Evolutionary conservation across 78 protist species (phyloP), one percentile per base, ranked within the genome.

Genomic region (Dictyostelium intermedium): DNA sequence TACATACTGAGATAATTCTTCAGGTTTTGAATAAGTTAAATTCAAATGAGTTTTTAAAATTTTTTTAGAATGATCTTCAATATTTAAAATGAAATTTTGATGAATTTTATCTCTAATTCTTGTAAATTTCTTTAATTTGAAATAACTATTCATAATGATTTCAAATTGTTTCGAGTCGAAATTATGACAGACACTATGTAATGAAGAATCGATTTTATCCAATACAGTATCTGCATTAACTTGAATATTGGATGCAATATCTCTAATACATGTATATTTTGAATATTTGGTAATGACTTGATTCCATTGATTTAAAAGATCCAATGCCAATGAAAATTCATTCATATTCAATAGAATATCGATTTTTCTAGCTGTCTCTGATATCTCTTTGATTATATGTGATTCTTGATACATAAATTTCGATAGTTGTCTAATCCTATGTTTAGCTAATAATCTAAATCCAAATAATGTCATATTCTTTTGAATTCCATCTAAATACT

Each of bases 121-220:
- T 45, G 23, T 23, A 13, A 23, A 18, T 45, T 89, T 78, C 1
- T 89, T 41, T 13, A 89, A 34, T 10, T 69, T 60, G 20, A 69
- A 23, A 79, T 89, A 89, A 18, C 86, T 74, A 18, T 63, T 53
- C 27, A 85, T 80, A 14, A 89, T 69, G 27, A 41, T 89, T 7
- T 89, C 93, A 69, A 89, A 89, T 23, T 47, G 53, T 18, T 63
- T 80, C 20, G 39, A 47, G 25, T 69, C 43, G 14, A 61, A 89
- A 16, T 18, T 10, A 47, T 89, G 85, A 80, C 93, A 89, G 2
- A 89, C 84, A 39, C 82, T 69, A 37, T 74, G 25, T 14, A 89
- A 89, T 25, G 76, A 25, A 34, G 87, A 89, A 80, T 89, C 93
- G n/a, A 89, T 89, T n/a, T 80, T 78, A 34, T 80, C 93, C 4